Base-by-base conservation (phyloP, 2,329 filamentous ascomycete species). In the Xylariomycetidae sp. region DNA sequence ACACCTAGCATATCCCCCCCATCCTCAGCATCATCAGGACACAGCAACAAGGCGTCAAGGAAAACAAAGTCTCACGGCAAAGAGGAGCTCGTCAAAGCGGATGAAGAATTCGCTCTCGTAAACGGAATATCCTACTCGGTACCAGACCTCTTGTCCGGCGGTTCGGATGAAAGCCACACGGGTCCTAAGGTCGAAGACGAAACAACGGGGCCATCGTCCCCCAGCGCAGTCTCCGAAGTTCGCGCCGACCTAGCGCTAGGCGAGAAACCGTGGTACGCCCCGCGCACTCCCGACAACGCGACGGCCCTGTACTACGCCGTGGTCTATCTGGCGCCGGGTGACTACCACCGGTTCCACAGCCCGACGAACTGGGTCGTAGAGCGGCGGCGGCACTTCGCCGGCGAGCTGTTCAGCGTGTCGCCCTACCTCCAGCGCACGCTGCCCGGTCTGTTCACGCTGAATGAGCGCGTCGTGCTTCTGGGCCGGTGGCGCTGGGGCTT, bases 341-440 rank as follows among this genome's bases (percentile, higher is more conserved):
- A 98, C 66, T 98, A 98, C 66, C 92, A 98, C 66, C 86, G 90
- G 45, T 98, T 97, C 69, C 94, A 98, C 67, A 94, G 87, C 2
- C 92, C 92, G 0, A 82, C 88, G 2, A 85, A 87, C 49, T 98
- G 92, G 92, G 88, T 98, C 12, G 92, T 92, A 20, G 86, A 96
- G 62, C 82, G 82, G 45, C 81, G 94, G 27, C 85, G 92, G n/a
- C 92, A 98, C 66, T 98, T 98, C 57, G 89, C 92, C 1, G 92
- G 92, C 37, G 94, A 98, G 62, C 73, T 98, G 7, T 98, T 86
- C 69, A 90, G 84, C 34, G 92, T 98, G 4, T 94, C 88, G 0
- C 92, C 92, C 0, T 98, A 96, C 61, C 75, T 98, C 10, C 89
- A 96, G 59, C 83, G 87, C 45, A 94, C 86, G 1, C 72, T 98